Evolutionary conservation across 768 basidiomycete genomes (phyloP).

Genomic region (Pisolithus orientalis): DNA sequence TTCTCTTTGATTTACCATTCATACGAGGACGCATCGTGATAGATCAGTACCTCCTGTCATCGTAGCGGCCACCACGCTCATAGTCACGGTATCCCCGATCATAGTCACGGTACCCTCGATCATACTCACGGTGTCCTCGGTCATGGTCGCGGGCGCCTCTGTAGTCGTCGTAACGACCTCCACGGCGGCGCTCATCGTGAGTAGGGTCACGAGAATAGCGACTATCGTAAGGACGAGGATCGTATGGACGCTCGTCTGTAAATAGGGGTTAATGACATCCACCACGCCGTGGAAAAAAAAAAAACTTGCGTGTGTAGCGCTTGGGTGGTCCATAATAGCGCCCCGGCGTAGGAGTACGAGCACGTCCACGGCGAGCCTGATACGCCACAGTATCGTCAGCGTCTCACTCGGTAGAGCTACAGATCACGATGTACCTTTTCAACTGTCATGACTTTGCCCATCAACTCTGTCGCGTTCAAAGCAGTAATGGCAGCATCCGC

Average conservation of each 20-base stretch:
- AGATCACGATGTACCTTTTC: slow-evolving; percentile 56
- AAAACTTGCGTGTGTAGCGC: slow-evolving; percentile 52
- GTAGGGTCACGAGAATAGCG: slow-evolving; percentile 62
- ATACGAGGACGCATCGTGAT: slow-evolving; percentile 1
- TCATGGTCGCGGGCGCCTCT: slow-evolving; percentile 38
- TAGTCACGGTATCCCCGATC: slow-evolving; percentile 38
- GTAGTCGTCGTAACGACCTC: slow-evolving; percentile 38
- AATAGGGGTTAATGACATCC: neutral
- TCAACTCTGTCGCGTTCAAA: slow-evolving; percentile 75
- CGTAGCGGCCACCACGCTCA: slow-evolving; percentile 29
- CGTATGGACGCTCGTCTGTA: slow-evolving; percentile 79
- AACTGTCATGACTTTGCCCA: slow-evolving; percentile 85
- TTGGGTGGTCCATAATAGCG: slow-evolving; percentile 93
- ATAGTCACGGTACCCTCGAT: slow-evolving; percentile 31
- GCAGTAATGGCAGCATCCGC: slow-evolving; percentile 88
- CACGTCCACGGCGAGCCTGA: slow-evolving; percentile 84
- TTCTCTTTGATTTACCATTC: neutral
- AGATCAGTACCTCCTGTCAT: slow-evolving; percentile 14
- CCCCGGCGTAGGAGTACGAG: slow-evolving; percentile 90
- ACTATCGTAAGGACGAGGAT: slow-evolving; percentile 87
- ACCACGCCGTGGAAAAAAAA: neutral
- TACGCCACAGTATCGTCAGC: slow-evolving; percentile 1
- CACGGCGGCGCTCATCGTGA: slow-evolving; percentile 45
- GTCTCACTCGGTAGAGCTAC: neutral
- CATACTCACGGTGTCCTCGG: slow-evolving; percentile 24